Evolutionary conservation across 2,329 filamentous ascomycete species (phyloP).

Genomic region (Pyrenochaeta sp.): DNA sequence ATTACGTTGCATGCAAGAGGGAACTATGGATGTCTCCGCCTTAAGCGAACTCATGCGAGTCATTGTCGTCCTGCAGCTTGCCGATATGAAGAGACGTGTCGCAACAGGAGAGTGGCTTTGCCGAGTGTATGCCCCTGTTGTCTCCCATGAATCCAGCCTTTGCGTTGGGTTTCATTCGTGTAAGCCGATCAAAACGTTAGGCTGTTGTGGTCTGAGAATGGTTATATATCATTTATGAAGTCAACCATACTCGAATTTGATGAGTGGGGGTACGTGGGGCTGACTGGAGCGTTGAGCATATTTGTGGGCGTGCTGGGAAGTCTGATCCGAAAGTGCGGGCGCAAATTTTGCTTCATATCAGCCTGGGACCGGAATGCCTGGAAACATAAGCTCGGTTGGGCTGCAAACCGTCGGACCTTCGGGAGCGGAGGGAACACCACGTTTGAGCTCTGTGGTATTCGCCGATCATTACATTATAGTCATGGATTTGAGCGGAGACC

Average conservation of each 20-base stretch:
- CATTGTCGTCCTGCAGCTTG: background rate
- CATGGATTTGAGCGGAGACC: too few relatives aligned
- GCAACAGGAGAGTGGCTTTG: background rate
- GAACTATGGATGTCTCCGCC: too few relatives aligned
- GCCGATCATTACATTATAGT: too few relatives aligned
- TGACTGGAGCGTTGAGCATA: background rate
- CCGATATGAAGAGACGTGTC: background rate
- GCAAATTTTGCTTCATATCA: conserved; percentile 23
- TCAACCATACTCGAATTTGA: background rate
- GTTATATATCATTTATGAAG: too few relatives aligned
- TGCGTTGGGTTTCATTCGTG: too few relatives aligned
- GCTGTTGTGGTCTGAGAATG: background rate
- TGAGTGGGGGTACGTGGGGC: background rate
- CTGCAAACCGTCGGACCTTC: conserved; percentile 13
- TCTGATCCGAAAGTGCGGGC: background rate
- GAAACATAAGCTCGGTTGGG: conserved; percentile 18
- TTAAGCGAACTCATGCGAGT: conserved; percentile 1
- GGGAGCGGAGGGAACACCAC: conserved; percentile 15
- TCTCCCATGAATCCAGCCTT: background rate
- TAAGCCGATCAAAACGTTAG: too few relatives aligned
- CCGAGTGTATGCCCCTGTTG: background rate
- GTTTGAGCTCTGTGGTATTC: too few relatives aligned
- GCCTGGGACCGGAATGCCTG: conserved; percentile 17
- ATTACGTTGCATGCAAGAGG: too few relatives aligned
- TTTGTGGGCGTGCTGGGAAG: background rate